phyloP scores from a whole-genome alignment of 352 stramenopile genomes.

The Pythium apleroticum region DNA sequence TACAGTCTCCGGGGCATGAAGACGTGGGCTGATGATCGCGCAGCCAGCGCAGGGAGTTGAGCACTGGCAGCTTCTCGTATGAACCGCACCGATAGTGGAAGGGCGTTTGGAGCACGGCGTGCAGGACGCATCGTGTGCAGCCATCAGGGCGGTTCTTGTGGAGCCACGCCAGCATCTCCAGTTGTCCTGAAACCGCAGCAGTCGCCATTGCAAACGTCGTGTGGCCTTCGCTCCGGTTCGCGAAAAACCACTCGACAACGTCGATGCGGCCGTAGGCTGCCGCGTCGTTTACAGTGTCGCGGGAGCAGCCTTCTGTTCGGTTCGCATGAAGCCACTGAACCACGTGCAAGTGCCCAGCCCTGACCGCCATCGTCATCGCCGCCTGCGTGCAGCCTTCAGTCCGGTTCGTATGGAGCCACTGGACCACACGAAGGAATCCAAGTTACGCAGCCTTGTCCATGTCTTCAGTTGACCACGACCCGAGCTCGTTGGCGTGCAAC shows the following conservation, averaged over 20 bases:
- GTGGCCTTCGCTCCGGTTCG: not conserved
- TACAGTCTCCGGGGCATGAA: not conserved
- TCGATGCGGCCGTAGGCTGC: not conserved
- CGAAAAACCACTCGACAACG: not conserved
- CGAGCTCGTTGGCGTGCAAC: not conserved
- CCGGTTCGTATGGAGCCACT: conserved; percentile 1
- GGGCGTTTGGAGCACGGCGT: not conserved
- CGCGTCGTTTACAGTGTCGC: not conserved
- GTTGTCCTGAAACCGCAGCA: not conserved
- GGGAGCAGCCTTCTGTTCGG: not conserved
- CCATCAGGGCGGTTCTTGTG: not conserved
- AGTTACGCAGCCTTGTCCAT: not conserved
- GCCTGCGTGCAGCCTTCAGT: not conserved
- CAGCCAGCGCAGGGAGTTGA: not conserved
- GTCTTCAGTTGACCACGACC: not conserved
- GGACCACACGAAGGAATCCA: not conserved
- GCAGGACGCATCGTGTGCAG: not conserved
- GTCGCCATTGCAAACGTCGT: not conserved
- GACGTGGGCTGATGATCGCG: not conserved
- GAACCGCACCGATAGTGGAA: not conserved
- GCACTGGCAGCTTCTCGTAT: not conserved
- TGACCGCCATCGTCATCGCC: conserved; percentile 1
- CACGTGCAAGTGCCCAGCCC: not conserved
- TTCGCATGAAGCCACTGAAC: conserved; percentile 8
- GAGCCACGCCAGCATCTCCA: not conserved